Evolutionary conservation across 768 basidiomycete genomes (phyloP).

Genomic region (Leccinum broughii): DNA sequence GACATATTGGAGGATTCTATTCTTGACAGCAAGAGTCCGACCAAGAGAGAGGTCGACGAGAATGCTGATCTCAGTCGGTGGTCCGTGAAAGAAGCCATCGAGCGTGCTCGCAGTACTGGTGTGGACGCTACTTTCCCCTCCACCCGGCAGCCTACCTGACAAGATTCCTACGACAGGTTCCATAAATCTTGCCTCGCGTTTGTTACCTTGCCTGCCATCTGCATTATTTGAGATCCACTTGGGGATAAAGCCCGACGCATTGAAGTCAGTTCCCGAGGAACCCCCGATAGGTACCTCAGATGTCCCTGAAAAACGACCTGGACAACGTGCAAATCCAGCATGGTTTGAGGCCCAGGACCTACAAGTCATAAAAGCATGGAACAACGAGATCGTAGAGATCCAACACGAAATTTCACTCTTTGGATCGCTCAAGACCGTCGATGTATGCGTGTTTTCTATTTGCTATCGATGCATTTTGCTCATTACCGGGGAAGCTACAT

Average conservation of each 20-base stretch:
- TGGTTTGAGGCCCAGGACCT: constrained; percentile 87
- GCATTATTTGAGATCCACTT: constrained; percentile 81
- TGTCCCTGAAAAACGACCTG: constrained; percentile 38
- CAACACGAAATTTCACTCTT: constrained; percentile 84
- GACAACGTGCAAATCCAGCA: constrained; percentile 48
- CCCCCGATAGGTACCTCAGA: constrained; percentile 47
- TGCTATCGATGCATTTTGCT: background rate
- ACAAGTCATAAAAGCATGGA: constrained; percentile 72
- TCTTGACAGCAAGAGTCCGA: constrained; percentile 26
- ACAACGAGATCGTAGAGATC: constrained; percentile 76
- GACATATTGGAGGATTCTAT: constrained; percentile 51
- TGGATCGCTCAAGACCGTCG: constrained; percentile 76
- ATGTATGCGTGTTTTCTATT: constrained; percentile 49
- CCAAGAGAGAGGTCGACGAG: constrained; percentile 42
- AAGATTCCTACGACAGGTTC: constrained; percentile 55
- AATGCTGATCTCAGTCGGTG: constrained; percentile 59
- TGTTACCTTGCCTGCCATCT: constrained; percentile 71
- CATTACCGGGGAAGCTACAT: constrained; percentile 53
- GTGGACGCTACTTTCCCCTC: constrained; percentile 34
- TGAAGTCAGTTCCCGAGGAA: constrained; percentile 64
- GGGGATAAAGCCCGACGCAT: constrained; percentile 66
- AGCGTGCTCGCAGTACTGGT: constrained; percentile 78
- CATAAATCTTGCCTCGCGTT: constrained; percentile 74
- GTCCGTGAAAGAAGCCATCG: constrained; percentile 72
- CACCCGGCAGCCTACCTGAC: constrained; percentile 45